phyloP scores from a whole-genome alignment of 495 filamentous ascomycete genomes.

The Barbatosphaeria neglecta region DNA sequence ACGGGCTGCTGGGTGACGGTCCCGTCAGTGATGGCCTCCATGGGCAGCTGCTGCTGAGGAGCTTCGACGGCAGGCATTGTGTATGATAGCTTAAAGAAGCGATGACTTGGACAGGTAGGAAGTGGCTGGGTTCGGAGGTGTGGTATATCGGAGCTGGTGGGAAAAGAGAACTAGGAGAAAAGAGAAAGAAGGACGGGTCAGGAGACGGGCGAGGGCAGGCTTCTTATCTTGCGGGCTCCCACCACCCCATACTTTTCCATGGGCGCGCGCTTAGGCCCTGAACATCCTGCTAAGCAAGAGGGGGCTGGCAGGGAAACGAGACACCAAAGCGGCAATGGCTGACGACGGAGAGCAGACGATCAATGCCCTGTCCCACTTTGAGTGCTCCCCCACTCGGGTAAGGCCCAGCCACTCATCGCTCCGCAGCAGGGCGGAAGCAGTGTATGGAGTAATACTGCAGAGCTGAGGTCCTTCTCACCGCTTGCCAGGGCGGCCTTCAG shows the following conservation, averaged over 20 bases:
- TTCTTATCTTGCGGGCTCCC: background rate
- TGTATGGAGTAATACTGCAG: background rate
- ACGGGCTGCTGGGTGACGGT: conserved; percentile 17
- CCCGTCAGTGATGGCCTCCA: conserved; percentile 12
- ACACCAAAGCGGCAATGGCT: background rate
- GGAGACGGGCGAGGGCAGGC: background rate
- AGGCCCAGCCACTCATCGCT: background rate
- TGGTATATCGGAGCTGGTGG: background rate
- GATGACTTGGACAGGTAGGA: background rate
- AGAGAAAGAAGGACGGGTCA: too few relatives aligned
- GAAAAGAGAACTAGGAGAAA: background rate
- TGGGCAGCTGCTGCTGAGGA: conserved; percentile 15
- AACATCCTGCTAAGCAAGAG: background rate
- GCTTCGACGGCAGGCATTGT: conserved; percentile 14
- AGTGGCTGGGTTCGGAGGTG: background rate
- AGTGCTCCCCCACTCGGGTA: background rate
- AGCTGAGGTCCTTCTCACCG: background rate
- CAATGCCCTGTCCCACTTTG: background rate
- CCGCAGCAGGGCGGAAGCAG: background rate
- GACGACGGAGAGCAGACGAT: background rate
- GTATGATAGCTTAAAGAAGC: background rate
- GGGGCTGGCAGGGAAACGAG: background rate
- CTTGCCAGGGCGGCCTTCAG: background rate
- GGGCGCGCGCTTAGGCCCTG: background rate
- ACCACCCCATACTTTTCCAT: background rate